A percentile compares a stretch with the other conserved stretches of the same genome.
These are phyloP conservation scores for Lasiosphaeriaceae sp. DNA, from an alignment of 495 filamentous ascomycete species.

Conservation along the genomic window DNA sequence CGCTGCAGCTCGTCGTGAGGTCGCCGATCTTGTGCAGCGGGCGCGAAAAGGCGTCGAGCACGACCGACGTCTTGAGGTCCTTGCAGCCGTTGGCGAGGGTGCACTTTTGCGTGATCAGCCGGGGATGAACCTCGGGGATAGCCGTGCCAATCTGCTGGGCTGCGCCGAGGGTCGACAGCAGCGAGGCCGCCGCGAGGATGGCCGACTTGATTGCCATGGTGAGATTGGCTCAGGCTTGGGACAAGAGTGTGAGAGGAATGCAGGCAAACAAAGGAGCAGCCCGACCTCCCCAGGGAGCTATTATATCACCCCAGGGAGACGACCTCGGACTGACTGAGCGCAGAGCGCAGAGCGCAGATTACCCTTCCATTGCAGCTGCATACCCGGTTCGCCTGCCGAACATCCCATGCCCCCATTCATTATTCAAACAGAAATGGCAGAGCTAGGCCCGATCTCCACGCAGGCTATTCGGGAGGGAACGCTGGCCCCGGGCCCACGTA, in stretches of 20 bases:
- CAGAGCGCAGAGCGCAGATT: too few species aligned
- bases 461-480: too few species aligned
- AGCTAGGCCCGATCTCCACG: too few species aligned
- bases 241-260: background rate
- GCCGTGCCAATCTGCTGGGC: constrained; percentile 21
- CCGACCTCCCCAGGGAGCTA: background rate
- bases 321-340: background rate
- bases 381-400: too few species aligned
- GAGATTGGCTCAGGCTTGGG: background rate
- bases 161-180: constrained; percentile 3
- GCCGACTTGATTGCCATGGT: background rate
- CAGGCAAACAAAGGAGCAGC: background rate
- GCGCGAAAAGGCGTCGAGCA: constrained; percentile 47
- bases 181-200: background rate
- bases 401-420: too few species aligned
- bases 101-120: constrained; percentile 53
- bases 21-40: constrained; percentile 14
- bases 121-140: constrained; percentile 42
- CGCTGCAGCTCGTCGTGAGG: constrained; percentile 20
- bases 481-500: too few species aligned
- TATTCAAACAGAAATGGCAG: too few species aligned
- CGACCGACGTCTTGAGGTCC: constrained; percentile 46
- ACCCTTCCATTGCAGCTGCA: too few species aligned
- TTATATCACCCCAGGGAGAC: background rate
- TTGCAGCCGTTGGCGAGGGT: constrained; percentile 49